A percentile compares a stretch with the other conserved stretches of the same genome.
These are phyloP conservation scores for Thermothielavioides terrestris DNA, from an alignment of 495 filamentous ascomycete genomes.

Conservation along the genomic window DNA sequence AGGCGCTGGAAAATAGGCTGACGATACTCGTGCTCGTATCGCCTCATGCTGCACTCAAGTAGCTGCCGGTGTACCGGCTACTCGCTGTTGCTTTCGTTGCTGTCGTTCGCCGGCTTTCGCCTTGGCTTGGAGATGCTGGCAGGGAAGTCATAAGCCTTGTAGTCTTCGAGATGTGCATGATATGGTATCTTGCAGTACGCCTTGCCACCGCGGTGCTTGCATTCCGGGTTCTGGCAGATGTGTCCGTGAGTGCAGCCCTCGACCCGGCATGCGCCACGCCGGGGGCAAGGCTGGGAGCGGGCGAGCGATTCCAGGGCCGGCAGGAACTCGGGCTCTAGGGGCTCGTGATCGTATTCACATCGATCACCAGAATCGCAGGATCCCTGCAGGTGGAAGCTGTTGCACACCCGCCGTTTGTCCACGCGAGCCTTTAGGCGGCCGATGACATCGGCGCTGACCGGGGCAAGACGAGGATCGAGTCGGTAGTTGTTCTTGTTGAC, in stretches of 20 bases:
- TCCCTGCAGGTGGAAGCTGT: constrained; percentile 5
- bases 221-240: constrained; percentile 7
- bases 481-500: constrained; percentile 6
- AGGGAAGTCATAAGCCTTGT: neutral
- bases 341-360: constrained; percentile 8
- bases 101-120: neutral
- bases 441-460: neutral
- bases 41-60: neutral
- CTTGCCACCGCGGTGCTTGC: constrained; percentile 9
- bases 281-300: constrained; percentile 1
- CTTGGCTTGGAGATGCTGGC: neutral
- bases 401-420: constrained; percentile 7
- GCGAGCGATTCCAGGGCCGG: constrained; percentile 3
- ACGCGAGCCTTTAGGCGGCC: constrained; percentile 3
- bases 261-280: neutral
- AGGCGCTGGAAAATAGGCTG: no score
- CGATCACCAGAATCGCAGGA: constrained; percentile 1
- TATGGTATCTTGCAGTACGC: neutral
- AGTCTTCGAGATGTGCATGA: neutral
- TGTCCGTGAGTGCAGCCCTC: neutral
- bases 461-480: neutral
- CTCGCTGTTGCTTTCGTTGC: neutral
- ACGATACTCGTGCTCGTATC: neutral
- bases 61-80: neutral
- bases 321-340: neutral